phyloP scores from a whole-genome alignment of 1,284 basidiomycete species.

The Waitea zeae region DNA sequence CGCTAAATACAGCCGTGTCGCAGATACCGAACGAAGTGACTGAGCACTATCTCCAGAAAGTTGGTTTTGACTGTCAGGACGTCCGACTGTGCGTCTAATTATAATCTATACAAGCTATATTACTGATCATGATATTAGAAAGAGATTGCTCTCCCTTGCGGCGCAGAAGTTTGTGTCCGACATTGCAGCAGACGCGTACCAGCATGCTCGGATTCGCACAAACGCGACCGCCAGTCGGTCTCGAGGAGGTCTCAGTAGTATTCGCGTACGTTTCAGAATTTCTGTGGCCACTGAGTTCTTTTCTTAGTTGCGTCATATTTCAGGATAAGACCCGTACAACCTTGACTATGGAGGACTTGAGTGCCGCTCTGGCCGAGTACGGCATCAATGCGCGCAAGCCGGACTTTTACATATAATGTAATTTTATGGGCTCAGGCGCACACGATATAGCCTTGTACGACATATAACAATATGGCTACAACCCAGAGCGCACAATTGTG shows the following conservation, averaged over 20 bases:
- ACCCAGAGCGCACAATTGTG: no score
- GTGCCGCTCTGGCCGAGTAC: constrained; percentile 84
- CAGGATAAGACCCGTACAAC: constrained; percentile 93
- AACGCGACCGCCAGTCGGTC: constrained; percentile 56
- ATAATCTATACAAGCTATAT: constrained; percentile 3
- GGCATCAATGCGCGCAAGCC: constrained; percentile 90
- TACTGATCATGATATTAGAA: constrained; percentile 27
- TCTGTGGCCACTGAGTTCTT: neutral
- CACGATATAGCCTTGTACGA: neutral
- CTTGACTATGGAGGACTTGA: constrained; percentile 94
- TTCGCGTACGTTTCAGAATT: constrained; percentile 29
- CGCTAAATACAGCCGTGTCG: neutral
- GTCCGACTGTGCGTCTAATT: constrained; percentile 42
- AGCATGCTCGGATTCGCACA: constrained; percentile 90
- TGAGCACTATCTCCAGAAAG: constrained; percentile 91
- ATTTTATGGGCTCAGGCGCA: neutral
- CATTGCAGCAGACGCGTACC: constrained; percentile 93
- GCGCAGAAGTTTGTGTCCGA: constrained; percentile 98
- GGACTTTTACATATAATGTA: constrained; percentile 67
- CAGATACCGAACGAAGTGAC: constrained; percentile 98
- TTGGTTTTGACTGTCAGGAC: constrained; percentile 94
- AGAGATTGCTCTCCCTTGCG: constrained; percentile 86
- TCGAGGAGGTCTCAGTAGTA: constrained; percentile 35
- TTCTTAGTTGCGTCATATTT: neutral
- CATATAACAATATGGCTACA: neutral